Evolutionary conservation across 106 monocot genomes (phyloP), one percentile per base, ranked within the genome.

Genomic region (Apostasia shenzhenica): DNA sequence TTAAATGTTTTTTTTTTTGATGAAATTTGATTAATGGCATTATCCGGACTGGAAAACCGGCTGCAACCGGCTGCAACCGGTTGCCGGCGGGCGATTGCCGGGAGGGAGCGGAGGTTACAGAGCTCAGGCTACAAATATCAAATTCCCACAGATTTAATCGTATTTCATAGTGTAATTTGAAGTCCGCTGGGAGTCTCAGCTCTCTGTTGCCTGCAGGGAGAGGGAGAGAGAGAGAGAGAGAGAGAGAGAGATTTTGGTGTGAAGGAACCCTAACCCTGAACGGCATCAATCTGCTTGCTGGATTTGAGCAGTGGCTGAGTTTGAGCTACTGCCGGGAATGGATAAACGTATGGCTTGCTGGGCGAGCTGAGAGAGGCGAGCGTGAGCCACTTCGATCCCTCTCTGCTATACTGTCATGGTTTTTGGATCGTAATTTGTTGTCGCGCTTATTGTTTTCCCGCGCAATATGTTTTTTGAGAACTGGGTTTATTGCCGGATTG

Each of bases 171-270:
- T 26, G 26, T 26, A 8, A 5, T 65, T 65, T 65, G 48, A 65
- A 65, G 65, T 65, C 65, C 65, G 65, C 65, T 48, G 48, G 65
- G 65, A 64, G 64, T 61, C 61, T 12, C 41, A 48, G 65, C 48
- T 6, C 42, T 65, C 48, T 65, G 2, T 11, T 8, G 26, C 26
- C 42, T 62, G 11, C 2, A 0, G 44, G 0, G 13, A 26, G 26
- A 26, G 26, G 0, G 26, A 26, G 26, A 26, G 26, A 26, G 26
- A 26, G 26, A 26, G 26, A 26, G 26, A 26, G 26, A 26, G 26
- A 26, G 62, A 62, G 62, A 62, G 0, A 50, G n/a, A 62, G 62
- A 0, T 1, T 6, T 2, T 8, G 48, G 8, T 6, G 14, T 14
- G 8, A 45, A 26, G 26, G 65, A 37, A 48, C 26, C 26, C 26